phyloP scores from a whole-genome alignment of 2,329 filamentous ascomycete species.

The Microcyclosporella mali region DNA sequence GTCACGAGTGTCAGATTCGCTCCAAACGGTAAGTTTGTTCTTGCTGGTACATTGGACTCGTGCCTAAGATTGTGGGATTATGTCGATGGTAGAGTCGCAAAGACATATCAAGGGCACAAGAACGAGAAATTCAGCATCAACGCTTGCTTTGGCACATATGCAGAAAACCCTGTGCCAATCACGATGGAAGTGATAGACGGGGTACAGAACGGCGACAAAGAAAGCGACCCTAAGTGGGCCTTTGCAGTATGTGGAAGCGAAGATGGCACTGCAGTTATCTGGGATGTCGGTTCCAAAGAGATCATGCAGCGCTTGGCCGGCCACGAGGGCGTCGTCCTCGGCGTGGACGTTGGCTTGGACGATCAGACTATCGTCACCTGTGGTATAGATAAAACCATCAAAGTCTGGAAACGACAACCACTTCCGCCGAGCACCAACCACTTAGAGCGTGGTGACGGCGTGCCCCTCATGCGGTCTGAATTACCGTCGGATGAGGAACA shows the following conservation, averaged over 20 bases:
- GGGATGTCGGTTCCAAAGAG: conserved; percentile 84
- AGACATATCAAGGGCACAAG: conserved; percentile 90
- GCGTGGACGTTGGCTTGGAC: conserved; percentile 53
- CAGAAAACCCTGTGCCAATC: conserved; percentile 21
- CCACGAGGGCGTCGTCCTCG: conserved; percentile 54
- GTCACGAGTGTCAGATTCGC: conserved; percentile 87
- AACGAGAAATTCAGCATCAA: conserved; percentile 82
- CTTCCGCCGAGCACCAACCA: conserved; percentile 9
- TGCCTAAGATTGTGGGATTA: conserved; percentile 94
- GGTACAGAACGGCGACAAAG: conserved; percentile 9
- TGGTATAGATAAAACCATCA: conserved; percentile 56
- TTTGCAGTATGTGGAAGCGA: conserved; percentile 84
- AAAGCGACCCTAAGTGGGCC: conserved; percentile 33
- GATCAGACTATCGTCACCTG: conserved; percentile 55
- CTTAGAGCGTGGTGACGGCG: conserved; percentile 1
- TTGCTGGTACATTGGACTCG: conserved; percentile 86
- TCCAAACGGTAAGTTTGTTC: conserved; percentile 86
- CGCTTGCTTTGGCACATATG: conserved; percentile 71
- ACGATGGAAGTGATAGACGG: conserved; percentile 3
- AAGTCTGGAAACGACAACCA: conserved; percentile 49
- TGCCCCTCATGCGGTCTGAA: conserved; percentile 9
- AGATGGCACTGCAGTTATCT: conserved; percentile 76
- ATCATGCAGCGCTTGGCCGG: conserved; percentile 62
- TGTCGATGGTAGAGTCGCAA: conserved; percentile 80
- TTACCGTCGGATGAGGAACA: conserved; percentile 11